Base-by-base conservation (phyloP, 768 basidiomycete genomes). In the Rhizopogon vesiculosus region DNA sequence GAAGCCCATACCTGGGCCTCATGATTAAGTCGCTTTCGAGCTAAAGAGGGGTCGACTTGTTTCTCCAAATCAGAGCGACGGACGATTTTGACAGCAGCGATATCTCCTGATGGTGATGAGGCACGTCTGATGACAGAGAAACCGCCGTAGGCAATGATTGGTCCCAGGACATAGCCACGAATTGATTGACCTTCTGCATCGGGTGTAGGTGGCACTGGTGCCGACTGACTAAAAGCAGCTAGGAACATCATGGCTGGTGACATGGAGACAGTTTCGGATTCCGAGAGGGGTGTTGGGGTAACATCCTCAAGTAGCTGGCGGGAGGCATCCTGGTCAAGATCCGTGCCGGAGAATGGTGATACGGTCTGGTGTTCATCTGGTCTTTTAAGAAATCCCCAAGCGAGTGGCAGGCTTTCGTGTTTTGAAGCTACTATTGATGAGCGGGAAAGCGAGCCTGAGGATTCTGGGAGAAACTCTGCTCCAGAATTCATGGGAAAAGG, bases 31-130 rank as follows among this genome's bases (percentile, higher is more conserved):
- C 80, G 81, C 57, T 79, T 81, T 58, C 76, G 78, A 10, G 77
- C 73, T 7, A 74, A 65, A 25, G 70, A 62, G 2, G 84, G 73
- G 57, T 86, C 73, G 3, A 71, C 68, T 58, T 82, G 80, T 59
- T 78, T 81, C 57, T 75, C 72, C 35, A 85, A 61, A 53, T 86
- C 83, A 16, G 81, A 73, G 45, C 78, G 78, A 19, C 81, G 78
- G 41, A 95, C 81, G 61, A 94, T 89, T 69, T 95, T 95, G 70
- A 94, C 86, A 7, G 93, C 93, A 45, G 87, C 84, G 3, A 83
- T 73, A 33, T 85, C 89, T 2, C 87, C 85, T 3, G 79, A 69
- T 7, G 83, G 76, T 8, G 82, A 79, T 3, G 71, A 82, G 1
- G 87, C 93, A 6, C 81, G 80, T 51, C 89, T 74, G 56, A 96